Base-by-base conservation (phyloP, 1,284 basidiomycete genomes). In the Irpex sp. region DNA sequence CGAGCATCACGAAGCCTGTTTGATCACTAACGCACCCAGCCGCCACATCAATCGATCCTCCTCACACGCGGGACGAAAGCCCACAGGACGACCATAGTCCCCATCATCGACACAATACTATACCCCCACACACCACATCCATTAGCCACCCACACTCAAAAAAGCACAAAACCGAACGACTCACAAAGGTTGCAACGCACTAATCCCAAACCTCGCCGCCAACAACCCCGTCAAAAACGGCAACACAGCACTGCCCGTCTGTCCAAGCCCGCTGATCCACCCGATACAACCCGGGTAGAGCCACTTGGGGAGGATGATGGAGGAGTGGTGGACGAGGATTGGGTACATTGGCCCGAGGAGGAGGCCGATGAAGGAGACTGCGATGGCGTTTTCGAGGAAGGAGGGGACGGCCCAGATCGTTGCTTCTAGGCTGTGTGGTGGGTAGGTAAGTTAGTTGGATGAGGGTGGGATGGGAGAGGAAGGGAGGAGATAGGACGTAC, bases 241-340 rank as follows among this genome's bases (percentile, higher is more conserved):
- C 56, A 92, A 72, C 4, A 88, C 73, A 0, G 89, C 88, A 55
- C 82, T 84, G 8, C 89, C 89, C 2, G 87, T 82, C 68, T 87
- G 85, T 0, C 89, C 89, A 57, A 90, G 76, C 13, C 84, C 84
- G 1, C 84, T 81, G 44, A 88, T 86, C 84, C 86, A 87, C 0
- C 89, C 88, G 38, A 91, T 85, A 15, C 84, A 81, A 0, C 79
- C 86, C 0, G 83, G 84, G 59, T 89, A 80, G 7, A 91, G 77
- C 79, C 85, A 86, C 5, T 77, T 78, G 4, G 88, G 88, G 2
- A 92, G 73, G 62, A 90, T 77, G 1, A 80, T 77, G 6, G 81
- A 79, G 3, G 85, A 76, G 61, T 85, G 80, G 69, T 85, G 85
- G 77, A 88, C 84, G n/a, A 84, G 81, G 63, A 88, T 85, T 0